Conservation (phyloP, 495 filamentous ascomycete genomes). For the Margaritispora aquatica region DNA sequence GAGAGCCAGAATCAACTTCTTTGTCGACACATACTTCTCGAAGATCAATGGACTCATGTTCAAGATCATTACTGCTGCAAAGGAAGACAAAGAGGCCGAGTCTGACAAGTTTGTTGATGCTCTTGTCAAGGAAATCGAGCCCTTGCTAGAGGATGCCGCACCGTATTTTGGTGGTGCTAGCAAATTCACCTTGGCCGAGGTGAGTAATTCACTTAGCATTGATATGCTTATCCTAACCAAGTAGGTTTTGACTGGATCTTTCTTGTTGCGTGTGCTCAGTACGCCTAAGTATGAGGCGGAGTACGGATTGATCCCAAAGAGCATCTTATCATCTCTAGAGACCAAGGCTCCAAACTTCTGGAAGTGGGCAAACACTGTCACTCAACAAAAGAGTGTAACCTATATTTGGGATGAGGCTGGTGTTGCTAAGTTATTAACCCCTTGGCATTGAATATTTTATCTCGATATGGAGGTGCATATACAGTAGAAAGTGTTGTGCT, state of each 20-base stretch:
- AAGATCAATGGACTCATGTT: conserved; percentile 50
- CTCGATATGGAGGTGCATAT: no score
- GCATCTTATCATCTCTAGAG: conserved; percentile 40
- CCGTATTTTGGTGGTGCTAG: conserved; percentile 81
- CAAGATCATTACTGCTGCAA: conserved; percentile 32
- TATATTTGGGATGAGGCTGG: conserved; percentile 52
- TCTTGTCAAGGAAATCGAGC: conserved; percentile 70
- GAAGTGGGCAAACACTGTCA: conserved; percentile 60
- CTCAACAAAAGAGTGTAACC: conserved; percentile 58
- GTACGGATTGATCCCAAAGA: conserved; percentile 43
- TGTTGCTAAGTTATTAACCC: conserved; percentile 25
- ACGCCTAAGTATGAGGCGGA: conserved; percentile 41
- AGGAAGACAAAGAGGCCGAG: conserved; percentile 31
- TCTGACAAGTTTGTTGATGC: conserved; percentile 38
- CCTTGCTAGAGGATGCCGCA: conserved; percentile 54
- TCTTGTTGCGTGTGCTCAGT: conserved; percentile 52
- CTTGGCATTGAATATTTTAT: no score
- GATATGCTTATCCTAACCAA: not conserved
- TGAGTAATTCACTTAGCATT: conserved; percentile 28
- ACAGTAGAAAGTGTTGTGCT: no score
- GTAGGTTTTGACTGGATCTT: conserved; percentile 60
- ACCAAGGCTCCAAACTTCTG: conserved; percentile 55
- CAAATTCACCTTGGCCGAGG: conserved; percentile 72
- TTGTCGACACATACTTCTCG: conserved; percentile 65
- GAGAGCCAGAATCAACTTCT: conserved; percentile 68